Conservation (phyloP, 331 rosid species). For the Stylosanthes scabra region DNA sequence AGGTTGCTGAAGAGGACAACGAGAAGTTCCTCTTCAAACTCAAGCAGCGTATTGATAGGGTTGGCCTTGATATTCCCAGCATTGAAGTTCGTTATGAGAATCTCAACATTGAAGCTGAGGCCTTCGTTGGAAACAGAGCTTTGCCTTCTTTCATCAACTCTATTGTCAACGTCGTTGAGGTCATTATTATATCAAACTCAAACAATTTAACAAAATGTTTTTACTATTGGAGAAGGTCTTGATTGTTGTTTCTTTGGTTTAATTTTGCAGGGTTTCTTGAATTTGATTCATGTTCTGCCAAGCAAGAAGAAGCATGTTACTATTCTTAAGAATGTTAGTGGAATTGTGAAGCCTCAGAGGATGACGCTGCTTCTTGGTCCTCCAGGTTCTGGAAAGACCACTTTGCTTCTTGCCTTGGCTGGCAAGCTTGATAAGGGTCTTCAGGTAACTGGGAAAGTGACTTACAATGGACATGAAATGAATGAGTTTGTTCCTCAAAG, state of each 20-base stretch:
- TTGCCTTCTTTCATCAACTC: conserved; percentile 54
- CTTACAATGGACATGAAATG: conserved; percentile 77
- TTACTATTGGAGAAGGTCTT: too few species aligned
- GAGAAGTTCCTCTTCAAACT: conserved; percentile 60
- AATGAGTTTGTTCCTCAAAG: conserved; percentile 79
- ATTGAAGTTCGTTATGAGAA: conserved; percentile 61
- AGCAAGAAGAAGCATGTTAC: conserved; percentile 52
- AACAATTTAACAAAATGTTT: too few species aligned
- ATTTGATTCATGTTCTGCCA: conserved; percentile 37
- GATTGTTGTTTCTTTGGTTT: too few species aligned
- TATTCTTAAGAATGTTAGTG: conserved; percentile 59
- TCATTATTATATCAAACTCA: too few species aligned
- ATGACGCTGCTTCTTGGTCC: conserved; percentile 79
- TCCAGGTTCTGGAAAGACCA: conserved; percentile 73
- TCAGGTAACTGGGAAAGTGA: conserved; percentile 70
- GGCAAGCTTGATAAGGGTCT: conserved; percentile 65
- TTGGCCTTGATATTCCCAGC: conserved; percentile 61
- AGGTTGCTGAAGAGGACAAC: conserved; percentile 62
- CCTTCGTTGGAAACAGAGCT: conserved; percentile 54
- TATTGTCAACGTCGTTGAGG: conserved; percentile 44
- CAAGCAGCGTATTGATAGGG: conserved; percentile 64
- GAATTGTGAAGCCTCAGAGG: conserved; percentile 60
- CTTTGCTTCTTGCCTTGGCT: conserved; percentile 61
- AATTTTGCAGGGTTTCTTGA: conserved; percentile 42
- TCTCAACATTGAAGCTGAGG: conserved; percentile 58